These are phyloP conservation scores for Juncus effusus DNA, from an alignment of 176 grass and related monocot species.

Conservation along the genomic window DNA sequence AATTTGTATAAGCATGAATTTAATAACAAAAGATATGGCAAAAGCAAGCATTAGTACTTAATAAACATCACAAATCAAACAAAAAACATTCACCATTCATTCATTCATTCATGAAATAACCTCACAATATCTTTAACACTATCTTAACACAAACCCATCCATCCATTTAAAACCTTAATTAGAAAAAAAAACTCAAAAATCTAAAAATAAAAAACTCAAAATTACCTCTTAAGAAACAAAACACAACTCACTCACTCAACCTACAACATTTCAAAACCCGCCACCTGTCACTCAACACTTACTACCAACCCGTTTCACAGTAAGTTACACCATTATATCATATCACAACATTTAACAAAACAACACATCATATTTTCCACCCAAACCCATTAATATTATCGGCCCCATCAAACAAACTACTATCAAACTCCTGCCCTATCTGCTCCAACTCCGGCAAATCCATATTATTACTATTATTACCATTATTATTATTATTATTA, in stretches of 20 bases:
- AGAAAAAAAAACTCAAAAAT: background rate
- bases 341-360: constrained; percentile 3
- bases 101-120: constrained; percentile 6
- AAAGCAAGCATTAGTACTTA: background rate
- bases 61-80: background rate
- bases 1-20: too few relatives aligned
- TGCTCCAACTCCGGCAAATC: constrained; percentile 64
- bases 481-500: too few relatives aligned
- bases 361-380: constrained; percentile 36
- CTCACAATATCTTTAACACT: constrained; percentile 21
- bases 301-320: background rate
- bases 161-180: background rate
- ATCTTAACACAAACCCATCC: constrained; percentile 20
- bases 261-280: constrained; percentile 22
- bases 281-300: constrained; percentile 6
- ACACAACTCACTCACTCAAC: constrained; percentile 20
- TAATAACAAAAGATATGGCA: background rate
- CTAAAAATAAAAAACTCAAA: constrained; percentile 12
- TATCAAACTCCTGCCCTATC: constrained; percentile 48
- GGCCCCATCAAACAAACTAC: constrained; percentile 47
- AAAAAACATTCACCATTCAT: background rate
- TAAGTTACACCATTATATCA: constrained; percentile 26
- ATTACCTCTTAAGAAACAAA: constrained; percentile 23
- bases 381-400: constrained; percentile 25
- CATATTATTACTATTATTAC: constrained; percentile 4